These are phyloP conservation scores for Aureobasidium sp. DNA, from an alignment of 2,329 filamentous ascomycete genomes.

Conservation along the genomic window DNA sequence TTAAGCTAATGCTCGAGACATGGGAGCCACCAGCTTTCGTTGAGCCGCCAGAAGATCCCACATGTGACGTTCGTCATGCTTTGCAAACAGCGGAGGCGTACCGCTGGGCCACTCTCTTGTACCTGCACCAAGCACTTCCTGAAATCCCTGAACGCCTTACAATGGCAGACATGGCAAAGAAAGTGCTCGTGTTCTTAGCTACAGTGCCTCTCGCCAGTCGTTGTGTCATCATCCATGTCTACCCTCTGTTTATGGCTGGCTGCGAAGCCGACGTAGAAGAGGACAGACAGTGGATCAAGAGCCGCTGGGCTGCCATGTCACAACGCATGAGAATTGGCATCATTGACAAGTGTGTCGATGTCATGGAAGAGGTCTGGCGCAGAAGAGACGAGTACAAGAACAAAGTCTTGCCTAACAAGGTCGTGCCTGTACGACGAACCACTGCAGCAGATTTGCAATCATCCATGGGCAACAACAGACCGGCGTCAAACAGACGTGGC, in stretches of 20 bases:
- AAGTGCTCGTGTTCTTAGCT: conserved; percentile 54
- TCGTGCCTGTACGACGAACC: conserved; percentile 23
- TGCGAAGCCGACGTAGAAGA: conserved; percentile 55
- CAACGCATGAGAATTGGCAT: conserved; percentile 59
- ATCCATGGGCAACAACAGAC: neutral
- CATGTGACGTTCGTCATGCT: conserved; percentile 55
- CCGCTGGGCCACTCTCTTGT: conserved; percentile 58
- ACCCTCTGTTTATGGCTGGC: conserved; percentile 60
- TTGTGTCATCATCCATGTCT: conserved; percentile 62
- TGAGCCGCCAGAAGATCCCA: conserved; percentile 56
- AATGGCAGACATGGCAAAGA: conserved; percentile 53
- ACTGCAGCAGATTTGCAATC: conserved; percentile 23
- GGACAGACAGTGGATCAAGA: conserved; percentile 56
- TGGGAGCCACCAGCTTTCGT: conserved; percentile 55
- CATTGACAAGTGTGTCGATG: conserved; percentile 57
- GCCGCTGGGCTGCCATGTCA: conserved; percentile 56
- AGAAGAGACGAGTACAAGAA: conserved; percentile 50
- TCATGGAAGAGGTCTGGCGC: conserved; percentile 60
- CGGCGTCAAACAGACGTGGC: neutral
- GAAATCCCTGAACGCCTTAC: conserved; percentile 53
- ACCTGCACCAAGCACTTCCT: conserved; percentile 61
- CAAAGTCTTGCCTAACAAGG: conserved; percentile 23
- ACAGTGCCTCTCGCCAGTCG: conserved; percentile 56
- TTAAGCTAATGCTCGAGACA: conserved; percentile 53
- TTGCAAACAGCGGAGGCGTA: conserved; percentile 61